Evolutionary conservation across 2,329 filamentous ascomycete genomes (phyloP), one percentile per base, ranked within the genome.

Genomic region (Hirsutella rhossiliensis): DNA sequence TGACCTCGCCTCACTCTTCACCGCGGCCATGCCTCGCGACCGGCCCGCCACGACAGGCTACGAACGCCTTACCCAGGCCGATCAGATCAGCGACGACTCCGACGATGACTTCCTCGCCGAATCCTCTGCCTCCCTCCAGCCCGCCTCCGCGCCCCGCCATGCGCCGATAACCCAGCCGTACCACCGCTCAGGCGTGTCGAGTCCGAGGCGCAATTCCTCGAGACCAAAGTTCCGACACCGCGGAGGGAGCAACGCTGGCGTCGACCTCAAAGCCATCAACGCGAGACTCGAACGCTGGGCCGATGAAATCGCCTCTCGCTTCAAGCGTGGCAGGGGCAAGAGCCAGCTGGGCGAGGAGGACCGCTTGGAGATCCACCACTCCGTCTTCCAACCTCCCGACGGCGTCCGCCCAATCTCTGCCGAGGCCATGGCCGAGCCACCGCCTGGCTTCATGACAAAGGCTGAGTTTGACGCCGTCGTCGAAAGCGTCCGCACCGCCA

Each of bases 211-310:
- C 11, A 50, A 51, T 23, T 49, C 53, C 3, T 52, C 60, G 5
- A 60, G 65, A 15, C 59, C 61, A 32, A 70, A 69, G 54, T 66
- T 70, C 50, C 65, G 65, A 54, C 67, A 54, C 58, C 70, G 67
- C 54, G 65, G 58, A 54, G 74, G 61, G 52, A 84, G 86, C 59
- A 92, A 89, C 55, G 87, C 87, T 18, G 90, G 89, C 3, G 90
- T 98, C 17, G 92, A 98, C 58, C 85, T 98, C 59, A 97, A 97
- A 62, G 92, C 92, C 47, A 97, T 98, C 65, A 98, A 98, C 63
- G 89, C 90, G 47, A 77, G 92, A 20, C 70, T 98, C 23, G 92
- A 98, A 66, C 76, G 86, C 60, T 98, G 92, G 92, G 92, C 92
- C 15, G 92, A 97, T 55, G 92, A 98, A 66, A 97, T 98, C 57